These are phyloP conservation scores for Herpetomonas muscarum DNA, from an alignment of 208 protist genomes.

Conservation along the genomic window DNA sequence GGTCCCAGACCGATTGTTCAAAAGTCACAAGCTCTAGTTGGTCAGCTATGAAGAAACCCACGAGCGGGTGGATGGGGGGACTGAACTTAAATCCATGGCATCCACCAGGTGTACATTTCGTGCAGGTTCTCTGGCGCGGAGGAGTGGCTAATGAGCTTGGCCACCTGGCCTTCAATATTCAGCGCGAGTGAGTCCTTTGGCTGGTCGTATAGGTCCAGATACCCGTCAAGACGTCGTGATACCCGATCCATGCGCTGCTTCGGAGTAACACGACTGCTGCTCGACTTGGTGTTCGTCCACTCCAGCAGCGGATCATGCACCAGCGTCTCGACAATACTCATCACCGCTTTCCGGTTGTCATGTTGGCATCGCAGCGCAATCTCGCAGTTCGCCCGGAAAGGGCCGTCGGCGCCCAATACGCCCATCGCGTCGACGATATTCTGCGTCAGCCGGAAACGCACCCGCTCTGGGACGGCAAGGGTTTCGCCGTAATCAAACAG, in stretches of 20 bases:
- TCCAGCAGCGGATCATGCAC: constrained; percentile 96
- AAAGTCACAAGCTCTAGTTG: not conserved
- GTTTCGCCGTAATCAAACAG: constrained; percentile 97
- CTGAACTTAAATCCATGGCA: constrained; percentile 84
- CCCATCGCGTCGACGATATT: constrained; percentile 97
- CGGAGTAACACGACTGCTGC: constrained; percentile 24
- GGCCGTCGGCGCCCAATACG: constrained; percentile 88
- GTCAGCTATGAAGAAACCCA: not conserved
- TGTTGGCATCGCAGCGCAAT: constrained; percentile 86
- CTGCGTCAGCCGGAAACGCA: constrained; percentile 96
- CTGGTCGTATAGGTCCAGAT: constrained; percentile 69
- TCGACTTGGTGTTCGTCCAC: constrained; percentile 49
- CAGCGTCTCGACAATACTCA: constrained; percentile 95
- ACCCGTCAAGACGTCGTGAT: constrained; percentile 71
- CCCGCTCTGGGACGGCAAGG: constrained; percentile 91
- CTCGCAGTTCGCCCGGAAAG: constrained; percentile 86
- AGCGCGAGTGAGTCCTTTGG: constrained; percentile 70
- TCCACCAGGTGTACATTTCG: constrained; percentile 97
- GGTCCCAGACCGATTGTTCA: too few species aligned
- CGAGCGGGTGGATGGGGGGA: too few species aligned
- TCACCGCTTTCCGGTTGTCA: constrained; percentile 90
- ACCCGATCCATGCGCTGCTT: constrained; percentile 68
- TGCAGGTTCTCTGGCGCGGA: constrained; percentile 88
- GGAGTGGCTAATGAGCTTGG: constrained; percentile 91
- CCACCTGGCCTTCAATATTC: constrained; percentile 91